These are phyloP conservation scores for Cercospora zeina DNA, from an alignment of 2,329 filamentous ascomycete genomes.

Conservation along the genomic window DNA sequence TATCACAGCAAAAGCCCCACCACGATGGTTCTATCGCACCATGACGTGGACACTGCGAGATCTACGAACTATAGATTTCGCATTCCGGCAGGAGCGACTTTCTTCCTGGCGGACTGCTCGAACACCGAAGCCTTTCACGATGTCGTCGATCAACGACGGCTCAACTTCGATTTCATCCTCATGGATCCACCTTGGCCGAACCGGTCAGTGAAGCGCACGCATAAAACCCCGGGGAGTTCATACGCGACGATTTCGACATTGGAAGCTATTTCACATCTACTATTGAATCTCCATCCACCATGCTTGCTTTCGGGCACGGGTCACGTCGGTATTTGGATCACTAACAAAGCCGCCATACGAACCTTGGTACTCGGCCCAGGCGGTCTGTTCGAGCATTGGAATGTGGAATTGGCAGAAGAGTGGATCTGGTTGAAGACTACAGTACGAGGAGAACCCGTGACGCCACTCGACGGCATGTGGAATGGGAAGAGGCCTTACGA, in stretches of 20 bases:
- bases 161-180: slow-evolving; percentile 66
- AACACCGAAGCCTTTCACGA: slow-evolving; percentile 42
- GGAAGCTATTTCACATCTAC: slow-evolving; percentile 47
- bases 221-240: slow-evolving; percentile 42
- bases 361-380: slow-evolving; percentile 56
- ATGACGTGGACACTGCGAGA: slow-evolving; percentile 3
- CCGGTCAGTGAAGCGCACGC: slow-evolving; percentile 65
- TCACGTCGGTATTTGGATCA: slow-evolving; percentile 73
- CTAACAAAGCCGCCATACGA: slow-evolving; percentile 64
- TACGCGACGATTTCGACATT: slow-evolving; percentile 46
- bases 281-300: slow-evolving; percentile 51
- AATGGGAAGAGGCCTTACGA: slow-evolving; percentile 70
- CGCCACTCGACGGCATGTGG: slow-evolving; percentile 61
- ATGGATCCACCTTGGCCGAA: slow-evolving; percentile 83
- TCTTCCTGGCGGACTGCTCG: slow-evolving; percentile 53
- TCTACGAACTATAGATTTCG: slow-evolving; percentile 28
- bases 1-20: not conserved
- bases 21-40: slow-evolving; percentile 4
- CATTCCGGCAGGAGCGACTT: slow-evolving; percentile 53
- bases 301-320: slow-evolving; percentile 56
- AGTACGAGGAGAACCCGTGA: slow-evolving; percentile 62
- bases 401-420: slow-evolving; percentile 64
- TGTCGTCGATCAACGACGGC: slow-evolving; percentile 42
- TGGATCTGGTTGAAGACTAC: slow-evolving; percentile 82
- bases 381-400: slow-evolving; percentile 67